A percentile compares a stretch with the other conserved stretches of the same genome.
Conservation (phyloP, 768 basidiomycete genomes). For the Lentinula guzmanii region DNA sequence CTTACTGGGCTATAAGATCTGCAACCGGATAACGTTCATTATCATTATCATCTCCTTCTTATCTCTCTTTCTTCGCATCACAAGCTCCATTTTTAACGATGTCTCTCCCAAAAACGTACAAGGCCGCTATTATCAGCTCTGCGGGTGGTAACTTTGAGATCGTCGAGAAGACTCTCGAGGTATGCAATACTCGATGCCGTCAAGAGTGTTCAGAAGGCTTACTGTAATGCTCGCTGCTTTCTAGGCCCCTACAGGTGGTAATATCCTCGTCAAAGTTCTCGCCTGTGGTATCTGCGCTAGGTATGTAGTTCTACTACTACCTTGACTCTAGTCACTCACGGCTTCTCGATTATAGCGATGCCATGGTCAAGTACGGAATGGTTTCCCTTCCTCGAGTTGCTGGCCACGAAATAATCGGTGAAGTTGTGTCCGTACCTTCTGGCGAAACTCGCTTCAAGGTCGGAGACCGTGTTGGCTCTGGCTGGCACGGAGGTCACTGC, state of each 20-base stretch:
- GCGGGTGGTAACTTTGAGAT: not conserved
- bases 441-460: not conserved
- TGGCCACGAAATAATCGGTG: not conserved
- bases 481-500: slow-evolving; percentile 1
- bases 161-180: not conserved
- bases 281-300: slow-evolving; percentile 1
- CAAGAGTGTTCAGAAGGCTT: not conserved
- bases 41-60: not conserved
- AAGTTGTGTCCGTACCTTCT: not conserved
- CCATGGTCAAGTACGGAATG: not conserved
- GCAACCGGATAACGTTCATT: not conserved
- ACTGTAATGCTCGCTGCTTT: not conserved
- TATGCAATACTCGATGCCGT: not conserved
- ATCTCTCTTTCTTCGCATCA: not conserved
- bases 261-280: not conserved
- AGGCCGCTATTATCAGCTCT: not conserved
- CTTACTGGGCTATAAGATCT: not conserved
- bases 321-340: not conserved
- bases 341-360: not conserved
- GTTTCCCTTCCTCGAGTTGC: not conserved
- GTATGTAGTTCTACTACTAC: not conserved
- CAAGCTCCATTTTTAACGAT: not conserved
- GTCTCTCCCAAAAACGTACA: slow-evolving; percentile 4
- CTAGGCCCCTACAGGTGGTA: not conserved
- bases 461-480: not conserved